Conservation (phyloP, 148 eudicot species). For the Persicaria maculosa region DNA sequence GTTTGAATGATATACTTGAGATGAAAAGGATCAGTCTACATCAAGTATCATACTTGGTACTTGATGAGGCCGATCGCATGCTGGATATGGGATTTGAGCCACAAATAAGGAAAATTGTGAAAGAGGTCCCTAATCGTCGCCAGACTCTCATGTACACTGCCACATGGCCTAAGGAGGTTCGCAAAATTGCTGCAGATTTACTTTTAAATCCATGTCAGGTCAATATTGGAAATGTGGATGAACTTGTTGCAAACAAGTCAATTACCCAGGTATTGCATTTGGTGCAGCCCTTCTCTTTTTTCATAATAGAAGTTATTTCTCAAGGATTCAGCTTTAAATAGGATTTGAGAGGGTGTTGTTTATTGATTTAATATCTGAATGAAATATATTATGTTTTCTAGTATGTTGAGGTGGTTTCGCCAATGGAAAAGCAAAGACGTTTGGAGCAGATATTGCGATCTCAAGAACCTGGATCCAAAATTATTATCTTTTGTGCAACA, state of each 20-base stretch:
- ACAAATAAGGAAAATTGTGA: slow-evolving; percentile 94
- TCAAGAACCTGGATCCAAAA: slow-evolving; percentile 82
- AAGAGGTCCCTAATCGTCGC: slow-evolving; percentile 68
- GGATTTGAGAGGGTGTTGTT: background rate
- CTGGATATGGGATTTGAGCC: slow-evolving; percentile 99
- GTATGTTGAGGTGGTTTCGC: slow-evolving; percentile 63
- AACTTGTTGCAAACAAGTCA: slow-evolving; percentile 90
- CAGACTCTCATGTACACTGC: slow-evolving; percentile 98
- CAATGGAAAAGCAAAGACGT: slow-evolving; percentile 70
- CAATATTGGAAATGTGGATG: slow-evolving; percentile 89
- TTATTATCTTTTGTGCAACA: slow-evolving; percentile 90
- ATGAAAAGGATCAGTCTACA: slow-evolving; percentile 62
- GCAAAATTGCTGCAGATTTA: slow-evolving; percentile 86
- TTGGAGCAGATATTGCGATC: slow-evolving; percentile 79
- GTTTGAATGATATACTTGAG: slow-evolving; percentile 93
- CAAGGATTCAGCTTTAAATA: background rate
- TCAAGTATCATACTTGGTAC: slow-evolving; percentile 86
- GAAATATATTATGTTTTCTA: slow-evolving; percentile 17
- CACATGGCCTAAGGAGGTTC: slow-evolving; percentile 98
- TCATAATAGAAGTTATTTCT: background rate
- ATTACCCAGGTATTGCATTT: slow-evolving; percentile 69
- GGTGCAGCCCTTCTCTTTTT: background rate
- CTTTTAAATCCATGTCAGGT: slow-evolving; percentile 80
- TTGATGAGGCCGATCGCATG: slow-evolving; percentile 99
- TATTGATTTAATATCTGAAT: background rate